phyloP scores from a whole-genome alignment of 805 yeast genomes.

The Candida odintsovae region DNA sequence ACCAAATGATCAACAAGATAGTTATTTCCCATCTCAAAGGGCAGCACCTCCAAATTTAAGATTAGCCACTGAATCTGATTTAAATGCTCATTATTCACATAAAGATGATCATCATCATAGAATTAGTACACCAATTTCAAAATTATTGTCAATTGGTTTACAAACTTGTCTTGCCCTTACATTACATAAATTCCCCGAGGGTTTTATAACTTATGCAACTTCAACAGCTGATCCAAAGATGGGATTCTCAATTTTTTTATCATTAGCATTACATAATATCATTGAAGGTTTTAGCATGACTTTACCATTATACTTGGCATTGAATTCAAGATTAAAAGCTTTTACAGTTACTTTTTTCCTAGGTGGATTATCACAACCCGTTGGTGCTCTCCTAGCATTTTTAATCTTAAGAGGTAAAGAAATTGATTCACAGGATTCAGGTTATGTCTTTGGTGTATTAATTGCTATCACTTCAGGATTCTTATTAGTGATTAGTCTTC shows the following conservation, averaged over 20 bases:
- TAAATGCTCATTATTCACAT: slow-evolving; percentile 26
- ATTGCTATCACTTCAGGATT: slow-evolving; percentile 81
- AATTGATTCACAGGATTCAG: slow-evolving; percentile 27
- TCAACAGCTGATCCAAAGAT: slow-evolving; percentile 59
- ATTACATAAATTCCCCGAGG: slow-evolving; percentile 92
- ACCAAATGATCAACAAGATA: neutral
- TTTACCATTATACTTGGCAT: slow-evolving; percentile 77
- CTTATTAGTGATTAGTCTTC: slow-evolving; percentile 70
- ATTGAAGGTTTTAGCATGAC: slow-evolving; percentile 95
- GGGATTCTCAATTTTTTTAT: slow-evolving; percentile 77
- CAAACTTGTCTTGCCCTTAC: slow-evolving; percentile 87
- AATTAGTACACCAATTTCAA: slow-evolving; percentile 67
- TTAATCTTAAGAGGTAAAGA: slow-evolving; percentile 37
- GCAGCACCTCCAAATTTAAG: slow-evolving; percentile 7
- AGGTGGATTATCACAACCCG: slow-evolving; percentile 84
- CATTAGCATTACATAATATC: slow-evolving; percentile 83
- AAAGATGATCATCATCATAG: slow-evolving; percentile 68
- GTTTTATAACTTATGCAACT: slow-evolving; percentile 81
- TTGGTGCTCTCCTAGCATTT: slow-evolving; percentile 78
- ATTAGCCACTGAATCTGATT: slow-evolving; percentile 19
- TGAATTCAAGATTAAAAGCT: slow-evolving; percentile 58
- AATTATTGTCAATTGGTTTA: slow-evolving; percentile 79
- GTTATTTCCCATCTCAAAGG: neutral
- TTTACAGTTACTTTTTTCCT: slow-evolving; percentile 56
- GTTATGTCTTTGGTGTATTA: slow-evolving; percentile 50